Evolutionary conservation across 768 basidiomycete genomes (phyloP).

Genomic region (Cystobasidiopsis lactophilus): DNA sequence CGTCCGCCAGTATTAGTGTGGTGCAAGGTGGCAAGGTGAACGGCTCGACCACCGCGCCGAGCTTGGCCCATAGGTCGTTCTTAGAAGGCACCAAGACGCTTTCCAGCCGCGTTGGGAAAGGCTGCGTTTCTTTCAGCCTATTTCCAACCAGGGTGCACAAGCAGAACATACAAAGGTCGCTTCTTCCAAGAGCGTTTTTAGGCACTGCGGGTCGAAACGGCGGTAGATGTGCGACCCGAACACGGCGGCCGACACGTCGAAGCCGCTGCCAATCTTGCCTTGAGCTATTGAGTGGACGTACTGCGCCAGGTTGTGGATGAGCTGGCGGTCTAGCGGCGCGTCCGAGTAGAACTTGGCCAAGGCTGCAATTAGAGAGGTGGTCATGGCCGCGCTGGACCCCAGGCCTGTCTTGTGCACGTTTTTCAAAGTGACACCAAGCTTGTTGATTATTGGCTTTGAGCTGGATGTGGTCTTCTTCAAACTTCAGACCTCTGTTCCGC

Average conservation of each 20-base stretch:
- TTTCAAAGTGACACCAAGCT: constrained; percentile 42
- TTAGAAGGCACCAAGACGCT: constrained; percentile 36
- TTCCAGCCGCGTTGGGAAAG: constrained; percentile 26
- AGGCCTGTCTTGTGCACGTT: constrained; percentile 96
- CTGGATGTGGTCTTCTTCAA: constrained; percentile 19
- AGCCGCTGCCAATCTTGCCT: constrained; percentile 93
- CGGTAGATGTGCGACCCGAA: constrained; percentile 88
- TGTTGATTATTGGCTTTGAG: constrained; percentile 50
- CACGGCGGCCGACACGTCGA: constrained; percentile 81
- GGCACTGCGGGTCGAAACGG: constrained; percentile 45
- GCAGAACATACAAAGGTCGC: neutral
- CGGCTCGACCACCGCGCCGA: constrained; percentile 29
- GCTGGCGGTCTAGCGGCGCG: neutral
- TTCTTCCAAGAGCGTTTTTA: constrained; percentile 29
- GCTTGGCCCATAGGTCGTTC: constrained; percentile 25
- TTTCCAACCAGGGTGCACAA: neutral
- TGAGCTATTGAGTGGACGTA: constrained; percentile 89
- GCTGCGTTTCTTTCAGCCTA: neutral
- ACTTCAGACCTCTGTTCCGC: neutral
- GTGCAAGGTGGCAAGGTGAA: constrained; percentile 68
- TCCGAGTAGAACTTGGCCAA: constrained; percentile 42
- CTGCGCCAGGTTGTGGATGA: constrained; percentile 84
- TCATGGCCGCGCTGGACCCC: constrained; percentile 88
- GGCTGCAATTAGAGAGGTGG: constrained; percentile 75
- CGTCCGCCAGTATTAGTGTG: constrained; percentile 75